These are phyloP conservation scores for Hericium rajendrae DNA, from an alignment of 768 basidiomycete species.

Conservation along the genomic window DNA sequence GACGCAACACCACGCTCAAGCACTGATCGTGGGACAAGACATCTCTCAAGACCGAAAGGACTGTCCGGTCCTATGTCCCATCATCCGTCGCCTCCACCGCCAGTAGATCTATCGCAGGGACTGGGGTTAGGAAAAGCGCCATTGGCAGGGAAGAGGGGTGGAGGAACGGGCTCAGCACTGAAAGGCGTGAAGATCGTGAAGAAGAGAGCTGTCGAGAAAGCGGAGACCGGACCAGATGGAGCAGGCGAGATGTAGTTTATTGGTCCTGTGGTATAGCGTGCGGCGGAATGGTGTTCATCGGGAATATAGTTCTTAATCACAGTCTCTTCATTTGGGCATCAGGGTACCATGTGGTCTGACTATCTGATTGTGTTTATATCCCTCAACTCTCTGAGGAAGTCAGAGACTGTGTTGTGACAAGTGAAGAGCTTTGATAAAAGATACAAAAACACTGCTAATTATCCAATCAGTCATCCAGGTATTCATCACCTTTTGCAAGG, in stretches of 20 bases:
- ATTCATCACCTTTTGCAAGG: neutral
- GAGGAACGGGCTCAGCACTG: slow-evolving; percentile 7
- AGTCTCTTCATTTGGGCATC: no score
- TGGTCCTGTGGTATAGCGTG: no score
- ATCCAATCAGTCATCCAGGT: neutral
- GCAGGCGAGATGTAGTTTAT: neutral
- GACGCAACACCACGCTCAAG: neutral
- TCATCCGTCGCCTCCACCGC: neutral
- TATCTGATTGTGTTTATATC: no score
- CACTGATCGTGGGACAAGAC: neutral
- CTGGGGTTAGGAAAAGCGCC: neutral
- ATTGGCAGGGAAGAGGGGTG: neutral
- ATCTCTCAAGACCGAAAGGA: neutral
- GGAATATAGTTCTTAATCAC: no score
- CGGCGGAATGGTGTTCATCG: no score
- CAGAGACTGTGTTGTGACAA: no score
- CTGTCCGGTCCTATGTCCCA: neutral
- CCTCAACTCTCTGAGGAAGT: no score
- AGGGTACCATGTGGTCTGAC: no score
- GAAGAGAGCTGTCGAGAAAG: neutral
- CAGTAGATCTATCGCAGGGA: neutral
- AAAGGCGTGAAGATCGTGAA: slow-evolving; percentile 21
- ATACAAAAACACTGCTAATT: neutral
- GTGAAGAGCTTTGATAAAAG: no score
- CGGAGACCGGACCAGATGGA: neutral